phyloP scores from a whole-genome alignment of 1,284 basidiomycete species.

The Austroboletus niveus region DNA sequence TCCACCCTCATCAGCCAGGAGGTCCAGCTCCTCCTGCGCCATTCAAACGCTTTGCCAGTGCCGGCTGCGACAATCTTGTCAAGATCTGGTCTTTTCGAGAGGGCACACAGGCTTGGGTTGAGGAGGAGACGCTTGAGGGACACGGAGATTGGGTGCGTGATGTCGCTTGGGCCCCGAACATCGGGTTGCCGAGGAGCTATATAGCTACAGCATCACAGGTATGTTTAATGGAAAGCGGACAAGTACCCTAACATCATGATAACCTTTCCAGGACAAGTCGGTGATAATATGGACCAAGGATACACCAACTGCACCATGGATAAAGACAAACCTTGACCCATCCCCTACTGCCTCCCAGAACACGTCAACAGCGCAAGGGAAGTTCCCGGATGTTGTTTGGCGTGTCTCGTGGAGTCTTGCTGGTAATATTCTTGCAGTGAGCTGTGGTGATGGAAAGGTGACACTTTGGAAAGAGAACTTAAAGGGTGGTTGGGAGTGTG shows the following conservation, averaged over 20 bases:
- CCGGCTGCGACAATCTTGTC: slow-evolving; percentile 95
- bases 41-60: slow-evolving; percentile 89
- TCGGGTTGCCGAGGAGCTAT: slow-evolving; percentile 91
- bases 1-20: slow-evolving; percentile 54
- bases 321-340: slow-evolving; percentile 83
- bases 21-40: slow-evolving; percentile 41
- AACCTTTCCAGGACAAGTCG: slow-evolving; percentile 66
- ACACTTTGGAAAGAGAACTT: slow-evolving; percentile 98
- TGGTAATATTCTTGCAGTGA: slow-evolving; percentile 95
- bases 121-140: slow-evolving; percentile 85
- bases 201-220: slow-evolving; percentile 95
- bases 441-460: slow-evolving; percentile 97
- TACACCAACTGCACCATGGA: slow-evolving; percentile 76
- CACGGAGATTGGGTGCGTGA: slow-evolving; percentile 98
- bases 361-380: slow-evolving; percentile 46
- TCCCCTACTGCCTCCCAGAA: slow-evolving; percentile 42
- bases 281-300: slow-evolving; percentile 96
- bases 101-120: slow-evolving; percentile 80
- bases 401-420: slow-evolving; percentile 96
- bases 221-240: slow-evolving; percentile 13
- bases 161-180: slow-evolving; percentile 96
- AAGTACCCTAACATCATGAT: not conserved
- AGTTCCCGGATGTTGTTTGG: slow-evolving; percentile 97
- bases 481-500: slow-evolving; percentile 94
- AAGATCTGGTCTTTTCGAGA: slow-evolving; percentile 91